phyloP scores from a whole-genome alignment of 2,329 filamentous ascomycete species.

The Aaosphaeria pasadenensis region DNA sequence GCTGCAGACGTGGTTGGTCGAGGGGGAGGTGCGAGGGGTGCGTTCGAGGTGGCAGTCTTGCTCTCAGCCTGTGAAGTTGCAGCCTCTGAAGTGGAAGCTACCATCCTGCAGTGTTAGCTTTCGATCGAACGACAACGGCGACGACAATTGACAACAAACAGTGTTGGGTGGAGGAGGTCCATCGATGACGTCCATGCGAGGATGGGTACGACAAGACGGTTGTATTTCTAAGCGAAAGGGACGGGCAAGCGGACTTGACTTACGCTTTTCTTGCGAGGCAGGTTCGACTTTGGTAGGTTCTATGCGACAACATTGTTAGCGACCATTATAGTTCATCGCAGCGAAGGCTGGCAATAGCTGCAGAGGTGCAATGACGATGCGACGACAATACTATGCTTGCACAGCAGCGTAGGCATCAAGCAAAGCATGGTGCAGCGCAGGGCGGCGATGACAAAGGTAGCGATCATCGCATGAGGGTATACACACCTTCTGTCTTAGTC shows the following conservation, averaged over 20 bases:
- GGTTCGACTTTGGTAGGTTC: conserved; percentile 24
- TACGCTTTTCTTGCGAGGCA: conserved; percentile 20
- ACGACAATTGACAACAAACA: background rate
- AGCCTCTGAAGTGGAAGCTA: conserved; percentile 20
- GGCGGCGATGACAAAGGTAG: background rate
- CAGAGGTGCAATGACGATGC: background rate
- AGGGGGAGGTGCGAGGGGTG: conserved; percentile 52
- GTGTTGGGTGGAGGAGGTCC: too few relatives aligned
- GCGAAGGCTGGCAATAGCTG: background rate
- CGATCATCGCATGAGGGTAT: background rate
- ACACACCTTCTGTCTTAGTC: conserved; percentile 36
- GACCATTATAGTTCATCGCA: background rate
- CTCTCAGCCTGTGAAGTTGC: conserved; percentile 13
- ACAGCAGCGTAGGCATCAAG: background rate
- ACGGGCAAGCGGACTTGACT: conserved; percentile 6
- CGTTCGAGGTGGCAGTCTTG: conserved; percentile 40
- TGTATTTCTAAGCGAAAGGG: too few relatives aligned
- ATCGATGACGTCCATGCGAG: too few relatives aligned
- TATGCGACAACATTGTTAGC: conserved; percentile 6
- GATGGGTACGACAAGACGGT: too few relatives aligned
- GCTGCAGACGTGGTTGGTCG: conserved; percentile 42
- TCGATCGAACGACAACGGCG: background rate
- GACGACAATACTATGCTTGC: background rate
- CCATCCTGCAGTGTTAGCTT: conserved; percentile 1
- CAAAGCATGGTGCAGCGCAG: background rate